phyloP scores from a whole-genome alignment of 2,329 filamentous ascomycete genomes.

The Gliomastix tumulicola region DNA sequence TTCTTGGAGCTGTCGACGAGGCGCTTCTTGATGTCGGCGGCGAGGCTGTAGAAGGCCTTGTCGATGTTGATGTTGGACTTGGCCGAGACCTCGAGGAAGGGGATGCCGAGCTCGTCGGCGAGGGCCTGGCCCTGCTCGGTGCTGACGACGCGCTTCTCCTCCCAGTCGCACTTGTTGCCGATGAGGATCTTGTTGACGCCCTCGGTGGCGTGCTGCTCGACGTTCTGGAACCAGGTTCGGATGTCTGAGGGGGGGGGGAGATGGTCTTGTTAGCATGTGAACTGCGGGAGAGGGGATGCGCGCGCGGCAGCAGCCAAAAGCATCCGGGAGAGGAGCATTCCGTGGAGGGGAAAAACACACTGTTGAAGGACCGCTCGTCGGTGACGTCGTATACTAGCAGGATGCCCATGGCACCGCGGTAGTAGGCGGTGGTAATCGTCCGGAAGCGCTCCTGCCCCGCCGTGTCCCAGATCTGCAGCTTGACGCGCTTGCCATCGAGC shows the following conservation, averaged over 20 bases:
- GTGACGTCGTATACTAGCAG: conserved; percentile 97
- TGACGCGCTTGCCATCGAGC: conserved; percentile 96
- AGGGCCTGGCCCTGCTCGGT: conserved; percentile 90
- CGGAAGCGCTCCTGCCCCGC: conserved; percentile 97
- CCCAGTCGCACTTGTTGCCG: conserved; percentile 99
- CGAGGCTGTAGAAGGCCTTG: conserved; percentile 94
- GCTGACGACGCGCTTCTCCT: conserved; percentile 93
- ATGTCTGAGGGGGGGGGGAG: conserved; percentile 60
- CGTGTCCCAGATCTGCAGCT: conserved; percentile 99
- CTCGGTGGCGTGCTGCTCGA: conserved; percentile 95
- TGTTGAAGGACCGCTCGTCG: conserved; percentile 91
- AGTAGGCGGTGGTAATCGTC: conserved; percentile 98
- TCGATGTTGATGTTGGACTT: conserved; percentile 99
- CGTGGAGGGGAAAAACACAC: conserved; percentile 42
- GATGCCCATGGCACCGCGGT: conserved; percentile 97
- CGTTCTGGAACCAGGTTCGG: conserved; percentile 98
- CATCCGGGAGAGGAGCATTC: conserved; percentile 1
- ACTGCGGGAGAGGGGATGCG: neutral
- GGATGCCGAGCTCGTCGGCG: conserved; percentile 92
- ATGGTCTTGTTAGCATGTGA: conserved; percentile 7
- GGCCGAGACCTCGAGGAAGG: conserved; percentile 96
- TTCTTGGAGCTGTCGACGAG: conserved; percentile 87
- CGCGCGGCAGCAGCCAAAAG: no score
- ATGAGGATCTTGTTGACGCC: conserved; percentile 99
- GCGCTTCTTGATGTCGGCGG: conserved; percentile 95